These are phyloP conservation scores for Diaporthe helianthi DNA, from an alignment of 2,329 filamentous ascomycete species.

Conservation along the genomic window DNA sequence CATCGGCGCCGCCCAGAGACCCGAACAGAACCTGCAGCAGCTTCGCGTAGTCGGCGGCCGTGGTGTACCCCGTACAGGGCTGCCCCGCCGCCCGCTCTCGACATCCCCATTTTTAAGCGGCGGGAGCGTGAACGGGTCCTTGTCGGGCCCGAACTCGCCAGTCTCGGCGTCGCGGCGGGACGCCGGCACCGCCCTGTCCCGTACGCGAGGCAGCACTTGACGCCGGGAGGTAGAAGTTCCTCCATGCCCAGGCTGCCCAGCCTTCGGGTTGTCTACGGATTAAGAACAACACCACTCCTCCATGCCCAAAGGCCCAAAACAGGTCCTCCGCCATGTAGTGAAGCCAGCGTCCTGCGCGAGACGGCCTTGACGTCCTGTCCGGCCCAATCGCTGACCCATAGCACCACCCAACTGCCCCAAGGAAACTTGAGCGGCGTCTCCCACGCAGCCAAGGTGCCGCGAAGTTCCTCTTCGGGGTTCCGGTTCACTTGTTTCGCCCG, in stretches of 20 bases:
- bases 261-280: no score
- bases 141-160: constrained; percentile 18
- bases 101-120: constrained; percentile 43
- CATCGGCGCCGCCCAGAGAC: constrained; percentile 31
- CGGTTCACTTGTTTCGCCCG: constrained; percentile 50
- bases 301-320: constrained; percentile 47
- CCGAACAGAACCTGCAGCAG: constrained; percentile 46
- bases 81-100: constrained; percentile 53
- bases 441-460: constrained; percentile 48
- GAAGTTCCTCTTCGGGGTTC: constrained; percentile 41
- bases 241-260: constrained; percentile 47
- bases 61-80: constrained; percentile 53
- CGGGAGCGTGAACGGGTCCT: constrained; percentile 23
- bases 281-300: no score
- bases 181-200: constrained; percentile 31
- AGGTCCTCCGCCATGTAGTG: constrained; percentile 48
- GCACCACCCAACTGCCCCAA: constrained; percentile 55
- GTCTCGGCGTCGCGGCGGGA: constrained; percentile 33
- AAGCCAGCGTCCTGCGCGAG: constrained; percentile 45
- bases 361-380: constrained; percentile 52
- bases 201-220: constrained; percentile 24
- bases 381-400: constrained; percentile 57
- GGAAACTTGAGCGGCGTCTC: constrained; percentile 51
- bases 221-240: constrained; percentile 47
- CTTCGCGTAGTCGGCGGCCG: constrained; percentile 48